These are phyloP conservation scores for Nemania sp. DNA, from an alignment of 2,329 filamentous ascomycete species.

Conservation along the genomic window DNA sequence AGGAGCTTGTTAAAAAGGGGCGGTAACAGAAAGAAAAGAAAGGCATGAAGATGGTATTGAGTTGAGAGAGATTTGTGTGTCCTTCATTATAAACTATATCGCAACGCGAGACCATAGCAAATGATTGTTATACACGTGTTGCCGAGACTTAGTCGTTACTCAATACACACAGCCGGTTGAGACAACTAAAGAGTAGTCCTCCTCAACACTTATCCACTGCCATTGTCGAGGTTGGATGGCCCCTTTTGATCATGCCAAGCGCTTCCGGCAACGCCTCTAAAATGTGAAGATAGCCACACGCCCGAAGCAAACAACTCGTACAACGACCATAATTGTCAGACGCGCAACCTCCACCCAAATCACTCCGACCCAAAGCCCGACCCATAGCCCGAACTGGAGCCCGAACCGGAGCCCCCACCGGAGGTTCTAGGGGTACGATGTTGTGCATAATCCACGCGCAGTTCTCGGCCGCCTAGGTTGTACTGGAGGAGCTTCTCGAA, in stretches of 20 bases:
- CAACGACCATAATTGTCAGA: constrained; percentile 4
- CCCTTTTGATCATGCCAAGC: neutral
- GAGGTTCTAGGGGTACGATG: neutral
- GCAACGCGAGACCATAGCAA: constrained; percentile 1
- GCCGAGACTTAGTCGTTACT: constrained; percentile 13
- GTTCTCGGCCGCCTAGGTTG: constrained; percentile 65
- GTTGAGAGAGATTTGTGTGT: constrained; percentile 3
- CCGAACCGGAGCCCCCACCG: neutral
- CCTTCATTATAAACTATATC: constrained; percentile 15
- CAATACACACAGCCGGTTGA: constrained; percentile 21
- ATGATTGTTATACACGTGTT: constrained; percentile 17
- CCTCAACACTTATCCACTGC: constrained; percentile 10
- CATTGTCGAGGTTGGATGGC: neutral
- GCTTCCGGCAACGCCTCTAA: constrained; percentile 3
- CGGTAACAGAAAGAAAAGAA: too few relatives aligned
- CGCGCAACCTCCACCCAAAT: neutral
- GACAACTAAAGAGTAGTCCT: neutral
- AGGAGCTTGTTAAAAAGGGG: too few relatives aligned
- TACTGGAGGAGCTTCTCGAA: constrained; percentile 59
- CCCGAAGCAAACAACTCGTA: constrained; percentile 10
- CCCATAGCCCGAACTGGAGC: neutral
- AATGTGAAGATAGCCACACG: constrained; percentile 12
- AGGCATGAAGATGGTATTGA: too few relatives aligned
- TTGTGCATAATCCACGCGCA: constrained; percentile 68
- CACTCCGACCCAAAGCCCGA: neutral